These are phyloP conservation scores for Fusarium acutatum DNA, from an alignment of 2,329 filamentous ascomycete genomes.

Conservation along the genomic window DNA sequence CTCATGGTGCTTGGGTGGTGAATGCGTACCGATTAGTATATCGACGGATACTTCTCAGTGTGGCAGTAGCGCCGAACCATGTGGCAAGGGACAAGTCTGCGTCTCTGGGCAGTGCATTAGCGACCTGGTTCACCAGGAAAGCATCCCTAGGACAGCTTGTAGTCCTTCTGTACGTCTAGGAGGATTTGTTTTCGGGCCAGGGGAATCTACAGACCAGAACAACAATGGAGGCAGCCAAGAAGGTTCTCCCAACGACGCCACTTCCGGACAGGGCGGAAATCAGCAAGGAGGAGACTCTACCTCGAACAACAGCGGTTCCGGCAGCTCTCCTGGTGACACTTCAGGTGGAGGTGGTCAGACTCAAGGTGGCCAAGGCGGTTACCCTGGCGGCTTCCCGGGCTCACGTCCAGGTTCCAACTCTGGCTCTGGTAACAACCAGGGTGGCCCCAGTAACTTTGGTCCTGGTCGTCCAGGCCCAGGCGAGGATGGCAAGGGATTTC, in stretches of 20 bases:
- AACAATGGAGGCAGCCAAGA: background rate
- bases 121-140: background rate
- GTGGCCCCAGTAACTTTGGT: background rate
- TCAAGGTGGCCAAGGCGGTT: background rate
- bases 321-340: background rate
- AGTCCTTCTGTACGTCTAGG: background rate
- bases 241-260: background rate
- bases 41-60: conserved; percentile 18
- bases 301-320: background rate
- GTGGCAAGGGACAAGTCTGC: conserved; percentile 10
- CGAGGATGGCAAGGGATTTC: background rate
- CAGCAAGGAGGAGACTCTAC: background rate
- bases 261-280: background rate
- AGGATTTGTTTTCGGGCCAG: background rate
- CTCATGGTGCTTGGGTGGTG: background rate
- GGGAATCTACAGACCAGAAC: background rate
- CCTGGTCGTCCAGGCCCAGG: background rate
- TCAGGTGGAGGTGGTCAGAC: background rate
- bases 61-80: background rate
- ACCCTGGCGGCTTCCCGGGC: background rate
- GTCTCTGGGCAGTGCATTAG: conserved; percentile 16
- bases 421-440: background rate
- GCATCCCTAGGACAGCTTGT: background rate
- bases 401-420: background rate
- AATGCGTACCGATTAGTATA: conserved; percentile 11